Evolutionary conservation across 2,329 filamentous ascomycete genomes (phyloP).

Genomic region (Ilyonectria robusta): DNA sequence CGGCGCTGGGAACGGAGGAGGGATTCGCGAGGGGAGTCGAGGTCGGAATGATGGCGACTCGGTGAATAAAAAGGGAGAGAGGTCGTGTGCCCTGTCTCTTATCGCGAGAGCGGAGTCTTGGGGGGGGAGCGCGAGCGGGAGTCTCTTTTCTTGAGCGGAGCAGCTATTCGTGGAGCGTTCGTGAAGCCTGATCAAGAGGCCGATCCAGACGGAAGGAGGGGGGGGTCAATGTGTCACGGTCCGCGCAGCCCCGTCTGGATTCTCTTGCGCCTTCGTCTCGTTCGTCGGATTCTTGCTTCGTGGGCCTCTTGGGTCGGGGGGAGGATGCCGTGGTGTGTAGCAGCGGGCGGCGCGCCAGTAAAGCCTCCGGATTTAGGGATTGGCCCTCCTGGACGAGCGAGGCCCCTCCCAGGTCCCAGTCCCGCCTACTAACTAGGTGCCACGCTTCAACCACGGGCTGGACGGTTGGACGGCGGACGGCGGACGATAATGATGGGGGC

Average conservation of each 20-base stretch:
- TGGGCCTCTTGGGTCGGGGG: constrained; percentile 21
- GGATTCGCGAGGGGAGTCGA: constrained; percentile 50
- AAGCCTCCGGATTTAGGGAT: constrained; percentile 10
- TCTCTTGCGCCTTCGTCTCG: constrained; percentile 22
- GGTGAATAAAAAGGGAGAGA: constrained; percentile 18
- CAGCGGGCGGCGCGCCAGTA: constrained; percentile 13
- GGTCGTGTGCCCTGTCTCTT: constrained; percentile 28
- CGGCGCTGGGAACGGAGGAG: constrained; percentile 53
- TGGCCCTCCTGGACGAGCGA: constrained; percentile 11
- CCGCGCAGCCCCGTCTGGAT: constrained; percentile 15
- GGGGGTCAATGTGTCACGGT: constrained; percentile 22
- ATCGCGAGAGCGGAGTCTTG: constrained; percentile 24
- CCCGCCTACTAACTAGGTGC: background rate
- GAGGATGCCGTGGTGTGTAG: constrained; percentile 17
- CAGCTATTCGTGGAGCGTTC: constrained; percentile 5
- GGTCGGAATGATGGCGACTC: constrained; percentile 54
- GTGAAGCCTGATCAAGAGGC: background rate
- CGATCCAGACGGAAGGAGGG: constrained; percentile 2
- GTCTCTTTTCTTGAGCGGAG: constrained; percentile 5
- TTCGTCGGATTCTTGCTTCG: constrained; percentile 21
- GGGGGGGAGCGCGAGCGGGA: constrained; percentile 19
- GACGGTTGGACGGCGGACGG: constrained; percentile 7
- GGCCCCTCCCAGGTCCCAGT: background rate
- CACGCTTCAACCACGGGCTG: background rate
- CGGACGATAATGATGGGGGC: background rate